phyloP scores from a whole-genome alignment of 2,329 filamentous ascomycete species.

The Aschersonia sp. region DNA sequence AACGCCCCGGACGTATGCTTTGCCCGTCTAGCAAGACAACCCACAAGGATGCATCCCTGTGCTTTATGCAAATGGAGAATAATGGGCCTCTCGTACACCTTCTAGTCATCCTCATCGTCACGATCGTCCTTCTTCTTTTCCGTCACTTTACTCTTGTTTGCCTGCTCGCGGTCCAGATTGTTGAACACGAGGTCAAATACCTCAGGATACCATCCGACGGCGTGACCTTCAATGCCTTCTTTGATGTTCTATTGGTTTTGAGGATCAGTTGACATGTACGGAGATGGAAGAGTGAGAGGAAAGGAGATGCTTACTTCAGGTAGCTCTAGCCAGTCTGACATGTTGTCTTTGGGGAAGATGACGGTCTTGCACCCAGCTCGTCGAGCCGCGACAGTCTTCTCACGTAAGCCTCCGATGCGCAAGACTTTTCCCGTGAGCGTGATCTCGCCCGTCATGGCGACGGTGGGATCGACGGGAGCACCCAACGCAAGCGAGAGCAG shows the following conservation, averaged over 20 bases:
- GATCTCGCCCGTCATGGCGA: constrained; percentile 96
- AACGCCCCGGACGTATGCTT: background rate
- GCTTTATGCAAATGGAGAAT: constrained; percentile 1
- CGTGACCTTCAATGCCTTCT: constrained; percentile 80
- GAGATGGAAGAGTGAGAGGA: background rate
- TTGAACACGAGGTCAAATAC: constrained; percentile 89
- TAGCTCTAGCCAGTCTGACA: constrained; percentile 93
- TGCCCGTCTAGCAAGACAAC: background rate
- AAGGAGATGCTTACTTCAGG: constrained; percentile 59
- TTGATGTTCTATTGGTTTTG: constrained; percentile 74
- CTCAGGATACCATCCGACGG: constrained; percentile 86
- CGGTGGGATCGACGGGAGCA: constrained; percentile 62
- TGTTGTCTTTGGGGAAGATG: constrained; percentile 89
- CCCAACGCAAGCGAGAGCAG: constrained; percentile 76
- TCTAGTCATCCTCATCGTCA: constrained; percentile 19
- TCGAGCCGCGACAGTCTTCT: constrained; percentile 94
- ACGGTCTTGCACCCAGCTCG: constrained; percentile 86
- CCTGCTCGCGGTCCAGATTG: constrained; percentile 56
- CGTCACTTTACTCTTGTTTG: constrained; percentile 57
- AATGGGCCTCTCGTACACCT: background rate
- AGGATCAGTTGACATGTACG: constrained; percentile 1
- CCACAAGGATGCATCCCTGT: background rate
- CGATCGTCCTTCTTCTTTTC: constrained; percentile 26
- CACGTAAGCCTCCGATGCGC: constrained; percentile 80
- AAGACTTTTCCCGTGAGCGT: constrained; percentile 95